Percentiles rank a stretch among this genome's conserved stretches.
Conservation (phyloP, 2,329 filamentous ascomycete genomes). For the Grosmannia penicillata region DNA sequence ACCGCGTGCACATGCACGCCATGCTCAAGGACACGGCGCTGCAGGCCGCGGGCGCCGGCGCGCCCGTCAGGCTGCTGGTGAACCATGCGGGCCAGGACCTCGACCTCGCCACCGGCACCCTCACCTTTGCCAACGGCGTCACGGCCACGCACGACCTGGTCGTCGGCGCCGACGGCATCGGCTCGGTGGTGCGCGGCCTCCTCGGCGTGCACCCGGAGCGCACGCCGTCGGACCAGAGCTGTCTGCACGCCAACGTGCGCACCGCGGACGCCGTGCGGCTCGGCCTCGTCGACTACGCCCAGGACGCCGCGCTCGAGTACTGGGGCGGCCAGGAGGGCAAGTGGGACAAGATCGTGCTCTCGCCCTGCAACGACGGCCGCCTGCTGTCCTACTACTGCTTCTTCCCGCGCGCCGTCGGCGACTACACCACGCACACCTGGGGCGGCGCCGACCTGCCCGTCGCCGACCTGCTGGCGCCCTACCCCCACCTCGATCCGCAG, state of each 20-base stretch:
- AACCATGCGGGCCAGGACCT: conserved; percentile 39
- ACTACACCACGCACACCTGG: conserved; percentile 46
- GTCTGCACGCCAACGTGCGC: conserved; percentile 48
- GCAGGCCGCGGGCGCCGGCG: conserved; percentile 35
- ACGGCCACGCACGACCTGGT: conserved; percentile 41
- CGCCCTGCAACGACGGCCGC: conserved; percentile 50
- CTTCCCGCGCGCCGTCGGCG: conserved; percentile 43
- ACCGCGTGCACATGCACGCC: conserved; percentile 51
- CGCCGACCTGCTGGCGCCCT: conserved; percentile 45
- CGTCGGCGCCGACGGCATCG: conserved; percentile 52
- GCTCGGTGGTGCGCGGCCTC: conserved; percentile 45
- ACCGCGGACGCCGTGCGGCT: conserved; percentile 44
- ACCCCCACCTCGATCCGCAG: conserved; percentile 41
- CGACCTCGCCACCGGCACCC: conserved; percentile 30
- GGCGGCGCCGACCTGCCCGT: conserved; percentile 14
- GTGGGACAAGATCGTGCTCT: conserved; percentile 53
- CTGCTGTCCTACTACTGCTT: conserved; percentile 47
- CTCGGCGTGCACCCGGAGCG: conserved; percentile 48
- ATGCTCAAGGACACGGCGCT: conserved; percentile 49
- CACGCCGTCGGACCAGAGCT: conserved; percentile 43
- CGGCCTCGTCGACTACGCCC: conserved; percentile 48
- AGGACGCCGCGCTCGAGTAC: conserved; percentile 48
- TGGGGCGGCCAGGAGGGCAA: conserved; percentile 48
- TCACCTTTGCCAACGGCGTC: conserved; percentile 38
- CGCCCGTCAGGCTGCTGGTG: conserved; percentile 35